phyloP scores from a whole-genome alignment of 352 stramenopile genomes.

The Pythium vanterpoolii region DNA sequence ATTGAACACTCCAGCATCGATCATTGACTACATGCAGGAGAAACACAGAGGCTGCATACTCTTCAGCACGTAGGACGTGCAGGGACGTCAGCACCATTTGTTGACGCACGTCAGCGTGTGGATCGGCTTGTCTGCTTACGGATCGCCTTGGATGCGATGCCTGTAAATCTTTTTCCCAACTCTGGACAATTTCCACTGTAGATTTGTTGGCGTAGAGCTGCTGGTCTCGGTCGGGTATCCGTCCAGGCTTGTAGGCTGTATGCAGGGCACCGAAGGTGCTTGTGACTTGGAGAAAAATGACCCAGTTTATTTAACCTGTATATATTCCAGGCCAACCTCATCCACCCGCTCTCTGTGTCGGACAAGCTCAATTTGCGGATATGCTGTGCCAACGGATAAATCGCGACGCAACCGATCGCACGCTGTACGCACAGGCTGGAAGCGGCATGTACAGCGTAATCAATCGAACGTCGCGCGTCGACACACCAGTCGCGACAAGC shows the following conservation, averaged over 20 bases:
- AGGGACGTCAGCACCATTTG: no score
- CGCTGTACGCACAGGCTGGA: not conserved
- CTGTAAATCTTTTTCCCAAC: no score
- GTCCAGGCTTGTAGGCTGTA: not conserved
- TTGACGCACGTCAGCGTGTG: no score
- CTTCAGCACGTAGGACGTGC: no score
- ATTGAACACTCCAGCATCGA: no score
- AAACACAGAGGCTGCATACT: no score
- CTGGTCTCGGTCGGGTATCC: not conserved
- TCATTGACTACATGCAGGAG: no score
- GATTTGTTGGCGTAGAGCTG: not conserved
- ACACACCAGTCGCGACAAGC: slow-evolving; percentile 1
- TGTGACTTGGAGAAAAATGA: slow-evolving; percentile 24
- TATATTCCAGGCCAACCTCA: slow-evolving; percentile 31
- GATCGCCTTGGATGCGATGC: no score
- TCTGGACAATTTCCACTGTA: no score
- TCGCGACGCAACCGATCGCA: slow-evolving; percentile 2
- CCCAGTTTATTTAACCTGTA: slow-evolving; percentile 30
- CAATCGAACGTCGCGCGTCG: not conserved
- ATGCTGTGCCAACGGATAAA: not conserved
- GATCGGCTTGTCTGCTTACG: no score
- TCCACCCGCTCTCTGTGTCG: slow-evolving; percentile 16
- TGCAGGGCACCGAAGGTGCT: no score
- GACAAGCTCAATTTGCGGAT: slow-evolving; percentile 10
- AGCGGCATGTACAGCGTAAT: not conserved